Evolutionary conservation across 106 monocot species (phyloP).

Genomic region (Dendrobium chrysotoxum): DNA sequence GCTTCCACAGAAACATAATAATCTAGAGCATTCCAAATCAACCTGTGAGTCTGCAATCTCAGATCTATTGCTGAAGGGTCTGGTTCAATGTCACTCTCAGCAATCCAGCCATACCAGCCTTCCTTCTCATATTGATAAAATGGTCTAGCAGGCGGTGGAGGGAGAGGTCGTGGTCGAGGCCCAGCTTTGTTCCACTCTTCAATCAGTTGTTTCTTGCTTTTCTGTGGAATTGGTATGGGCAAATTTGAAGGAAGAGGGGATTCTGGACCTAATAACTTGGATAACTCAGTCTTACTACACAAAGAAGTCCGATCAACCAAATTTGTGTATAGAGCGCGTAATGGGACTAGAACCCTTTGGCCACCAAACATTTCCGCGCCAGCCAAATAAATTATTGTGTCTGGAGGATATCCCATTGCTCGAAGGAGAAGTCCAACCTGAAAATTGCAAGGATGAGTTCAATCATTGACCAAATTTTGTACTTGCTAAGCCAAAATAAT

Average conservation of each 20-base stretch:
- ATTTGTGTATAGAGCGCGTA: conserved; percentile 64
- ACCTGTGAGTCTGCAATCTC: conserved; percentile 59
- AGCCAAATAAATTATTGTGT: conserved; percentile 76
- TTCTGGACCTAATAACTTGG: conserved; percentile 55
- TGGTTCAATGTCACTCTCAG: conserved; percentile 53
- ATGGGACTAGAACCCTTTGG: conserved; percentile 67
- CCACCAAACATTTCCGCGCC: conserved; percentile 88
- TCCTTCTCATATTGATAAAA: conserved; percentile 75
- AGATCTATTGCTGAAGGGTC: conserved; percentile 42
- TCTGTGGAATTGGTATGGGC: conserved; percentile 30
- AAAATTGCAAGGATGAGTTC: neutral
- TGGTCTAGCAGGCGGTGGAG: conserved; percentile 79
- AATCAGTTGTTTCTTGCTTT: conserved; percentile 48
- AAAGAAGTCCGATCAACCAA: conserved; percentile 68
- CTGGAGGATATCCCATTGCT: conserved; percentile 69
- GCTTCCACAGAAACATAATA: conserved; percentile 84
- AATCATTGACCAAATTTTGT: neutral
- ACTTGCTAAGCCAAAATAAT: neutral
- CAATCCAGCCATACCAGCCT: conserved; percentile 96
- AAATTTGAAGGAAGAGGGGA: conserved; percentile 38
- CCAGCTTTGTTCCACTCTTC: conserved; percentile 85
- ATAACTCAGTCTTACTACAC: conserved; percentile 57
- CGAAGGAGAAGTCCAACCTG: conserved; percentile 88
- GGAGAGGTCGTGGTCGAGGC: conserved; percentile 68
- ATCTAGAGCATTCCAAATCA: conserved; percentile 94